Evolutionary conservation across 441 rosid genomes (phyloP).

Genomic region (Melianthus villosus): DNA sequence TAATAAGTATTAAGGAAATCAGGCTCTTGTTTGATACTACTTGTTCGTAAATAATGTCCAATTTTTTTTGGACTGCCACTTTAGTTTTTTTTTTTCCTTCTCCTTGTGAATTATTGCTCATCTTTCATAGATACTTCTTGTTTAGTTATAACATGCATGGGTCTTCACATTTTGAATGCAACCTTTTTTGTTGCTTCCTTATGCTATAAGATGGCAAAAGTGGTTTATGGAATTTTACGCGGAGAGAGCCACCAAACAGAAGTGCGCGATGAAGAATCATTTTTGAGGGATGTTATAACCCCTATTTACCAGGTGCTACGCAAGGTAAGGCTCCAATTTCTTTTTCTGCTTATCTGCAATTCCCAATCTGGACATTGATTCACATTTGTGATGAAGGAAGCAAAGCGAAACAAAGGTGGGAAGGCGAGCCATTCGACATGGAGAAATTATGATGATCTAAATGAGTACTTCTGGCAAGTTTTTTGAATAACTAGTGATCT

Average conservation of each 20-base stretch:
- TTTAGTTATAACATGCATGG: too few relatives aligned
- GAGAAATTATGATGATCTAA: constrained; percentile 97
- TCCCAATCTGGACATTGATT: constrained; percentile 10
- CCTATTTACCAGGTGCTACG: constrained; percentile 65
- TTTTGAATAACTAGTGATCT: constrained; percentile 3
- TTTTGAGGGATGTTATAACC: constrained; percentile 60
- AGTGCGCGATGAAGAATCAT: constrained; percentile 61
- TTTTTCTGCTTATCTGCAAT: constrained; percentile 3
- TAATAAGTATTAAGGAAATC: too few relatives aligned
- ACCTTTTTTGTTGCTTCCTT: constrained; percentile 12
- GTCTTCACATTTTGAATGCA: too few relatives aligned
- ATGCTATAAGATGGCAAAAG: constrained; percentile 61
- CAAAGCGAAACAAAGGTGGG: constrained; percentile 57
- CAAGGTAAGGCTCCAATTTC: constrained; percentile 34
- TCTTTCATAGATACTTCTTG: too few relatives aligned
- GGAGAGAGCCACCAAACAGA: constrained; percentile 37
- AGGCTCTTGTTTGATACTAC: too few relatives aligned
- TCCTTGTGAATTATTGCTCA: too few relatives aligned
- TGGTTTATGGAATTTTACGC: constrained; percentile 41
- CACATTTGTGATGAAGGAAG: constrained; percentile 46
- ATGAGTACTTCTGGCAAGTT: constrained; percentile 91
- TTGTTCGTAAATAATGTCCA: too few relatives aligned
- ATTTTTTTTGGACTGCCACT: too few relatives aligned
- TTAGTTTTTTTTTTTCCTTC: too few relatives aligned
- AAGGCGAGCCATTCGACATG: constrained; percentile 89